Evolutionary conservation across 176 grass and related monocot genomes (phyloP).

Genomic region (Triticum urartu): DNA sequence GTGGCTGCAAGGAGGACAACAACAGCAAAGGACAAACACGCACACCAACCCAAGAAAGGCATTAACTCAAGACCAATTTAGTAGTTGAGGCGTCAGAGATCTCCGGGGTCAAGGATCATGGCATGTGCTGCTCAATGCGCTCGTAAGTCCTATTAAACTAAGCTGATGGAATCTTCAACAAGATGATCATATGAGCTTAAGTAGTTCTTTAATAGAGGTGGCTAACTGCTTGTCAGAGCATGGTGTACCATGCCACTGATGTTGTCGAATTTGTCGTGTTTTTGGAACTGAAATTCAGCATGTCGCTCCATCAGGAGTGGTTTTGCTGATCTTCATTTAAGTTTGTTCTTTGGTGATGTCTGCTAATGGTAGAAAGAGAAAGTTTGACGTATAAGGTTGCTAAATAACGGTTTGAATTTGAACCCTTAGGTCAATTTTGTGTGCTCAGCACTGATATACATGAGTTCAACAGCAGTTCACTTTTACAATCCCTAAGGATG

Average conservation of each 20-base stretch:
- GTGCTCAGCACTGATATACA: too few relatives aligned
- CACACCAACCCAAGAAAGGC: conserved; percentile 24
- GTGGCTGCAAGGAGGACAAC: conserved; percentile 9
- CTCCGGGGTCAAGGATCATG: background rate
- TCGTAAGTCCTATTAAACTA: background rate
- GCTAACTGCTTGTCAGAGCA: conserved; percentile 22
- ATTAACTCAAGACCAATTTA: conserved; percentile 23
- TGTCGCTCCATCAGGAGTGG: background rate
- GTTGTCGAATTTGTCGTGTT: background rate
- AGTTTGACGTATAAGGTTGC: too few relatives aligned
- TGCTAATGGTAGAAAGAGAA: too few relatives aligned
- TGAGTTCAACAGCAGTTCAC: too few relatives aligned
- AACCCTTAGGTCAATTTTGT: too few relatives aligned
- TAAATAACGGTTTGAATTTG: too few relatives aligned
- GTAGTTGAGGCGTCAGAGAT: conserved; percentile 7
- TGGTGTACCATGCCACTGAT: conserved; percentile 9
- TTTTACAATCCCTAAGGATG: too few relatives aligned
- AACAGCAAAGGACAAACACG: conserved; percentile 41
- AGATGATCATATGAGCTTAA: conserved; percentile 21
- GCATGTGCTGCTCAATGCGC: background rate
- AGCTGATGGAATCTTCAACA: conserved; percentile 34
- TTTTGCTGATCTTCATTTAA: background rate
- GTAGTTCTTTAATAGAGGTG: background rate
- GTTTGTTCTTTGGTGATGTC: too few relatives aligned
- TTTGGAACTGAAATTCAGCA: background rate